Percentiles rank a stretch among this genome's conserved stretches.
Conservation (phyloP, 192 early-diverging fungal species). For the Oehlia diaphana region DNA sequence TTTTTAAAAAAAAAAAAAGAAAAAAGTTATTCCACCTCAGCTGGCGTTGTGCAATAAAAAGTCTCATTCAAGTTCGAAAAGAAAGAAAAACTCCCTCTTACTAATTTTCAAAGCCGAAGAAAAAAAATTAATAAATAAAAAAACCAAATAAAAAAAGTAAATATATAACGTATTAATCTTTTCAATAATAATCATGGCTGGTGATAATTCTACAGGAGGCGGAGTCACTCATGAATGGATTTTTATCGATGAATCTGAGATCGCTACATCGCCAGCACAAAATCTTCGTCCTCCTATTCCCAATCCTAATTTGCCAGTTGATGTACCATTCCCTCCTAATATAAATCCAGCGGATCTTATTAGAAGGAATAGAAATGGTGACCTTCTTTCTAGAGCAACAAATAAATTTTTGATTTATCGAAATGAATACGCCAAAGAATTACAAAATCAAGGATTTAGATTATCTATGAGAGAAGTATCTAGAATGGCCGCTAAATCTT, state of each 20-base stretch:
- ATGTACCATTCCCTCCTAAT: constrained; percentile 22
- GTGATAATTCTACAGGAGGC: background rate
- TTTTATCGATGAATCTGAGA: constrained; percentile 21
- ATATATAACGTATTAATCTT: no score
- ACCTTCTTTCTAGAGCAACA: constrained; percentile 9
- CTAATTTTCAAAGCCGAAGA: no score
- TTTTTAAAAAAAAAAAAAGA: no score
- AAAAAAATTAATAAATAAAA: no score
- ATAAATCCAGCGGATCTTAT: constrained; percentile 25
- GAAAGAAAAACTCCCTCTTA: no score
- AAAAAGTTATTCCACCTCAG: no score
- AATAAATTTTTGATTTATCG: constrained; percentile 32
- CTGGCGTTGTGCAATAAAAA: no score
- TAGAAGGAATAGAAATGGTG: constrained; percentile 7
- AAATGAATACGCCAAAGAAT: constrained; percentile 26
- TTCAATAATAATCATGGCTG: background rate
- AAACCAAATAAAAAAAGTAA: no score
- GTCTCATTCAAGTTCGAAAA: no score
- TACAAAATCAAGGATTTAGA: background rate
- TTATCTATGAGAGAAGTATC: constrained; percentile 25
- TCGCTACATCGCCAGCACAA: constrained; percentile 5
- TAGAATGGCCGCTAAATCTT: constrained; percentile 10
- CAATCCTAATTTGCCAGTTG: background rate
- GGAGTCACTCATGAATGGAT: constrained; percentile 5
- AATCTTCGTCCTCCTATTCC: background rate